Base-by-base conservation (phyloP, 116 monocot genomes). In the Phalaenopsis hybrid region DNA sequence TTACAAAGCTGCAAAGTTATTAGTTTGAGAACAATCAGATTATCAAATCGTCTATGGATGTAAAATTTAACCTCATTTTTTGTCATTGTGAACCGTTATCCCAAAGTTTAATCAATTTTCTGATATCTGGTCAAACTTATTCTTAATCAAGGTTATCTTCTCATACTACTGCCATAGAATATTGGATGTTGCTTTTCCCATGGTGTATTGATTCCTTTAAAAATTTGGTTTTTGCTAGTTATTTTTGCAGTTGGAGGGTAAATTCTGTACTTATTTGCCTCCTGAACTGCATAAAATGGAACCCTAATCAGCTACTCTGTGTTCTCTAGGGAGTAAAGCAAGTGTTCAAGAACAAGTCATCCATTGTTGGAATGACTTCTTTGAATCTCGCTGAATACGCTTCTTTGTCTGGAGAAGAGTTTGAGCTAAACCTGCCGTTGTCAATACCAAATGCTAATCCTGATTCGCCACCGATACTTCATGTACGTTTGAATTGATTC, bases 321-420 rank as follows among this genome's bases (percentile, higher is more conserved):
- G 80, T 18, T 17, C 17, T 70, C 44, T 84, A 87, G 85, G 89
- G 18, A 25, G 23, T 77, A 34, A 85, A 86, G 44, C 85, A 85
- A 76, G 90, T 84, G 78, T 51, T 80, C 0, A 92, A 87, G 79
- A 92, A 86, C 79, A 94, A 91, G 86, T 45, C 83, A 68, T 82
- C 90, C 79, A 48, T 93, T 85, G 57, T 95, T 23, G 98, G 95
- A 78, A 83, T 83, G 43, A 86, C 93, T 79, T 86, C 87, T 31
- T 65, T 98, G 81, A 98, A 98, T 81, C 81, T 98, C 28, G 90
- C 93, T 16, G 92, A 93, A 57, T 92, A 88, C 75, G 82, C 91
- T 76, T 80, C 86, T 69, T 72, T 84, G 44, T 81, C 86, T 63
- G 86, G 88, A 58, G 86, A 89, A 67, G 88, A 89, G 48, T 83